Evolutionary conservation across 139 green algal species (phyloP).

Genomic region (Asterochloris erici): DNA sequence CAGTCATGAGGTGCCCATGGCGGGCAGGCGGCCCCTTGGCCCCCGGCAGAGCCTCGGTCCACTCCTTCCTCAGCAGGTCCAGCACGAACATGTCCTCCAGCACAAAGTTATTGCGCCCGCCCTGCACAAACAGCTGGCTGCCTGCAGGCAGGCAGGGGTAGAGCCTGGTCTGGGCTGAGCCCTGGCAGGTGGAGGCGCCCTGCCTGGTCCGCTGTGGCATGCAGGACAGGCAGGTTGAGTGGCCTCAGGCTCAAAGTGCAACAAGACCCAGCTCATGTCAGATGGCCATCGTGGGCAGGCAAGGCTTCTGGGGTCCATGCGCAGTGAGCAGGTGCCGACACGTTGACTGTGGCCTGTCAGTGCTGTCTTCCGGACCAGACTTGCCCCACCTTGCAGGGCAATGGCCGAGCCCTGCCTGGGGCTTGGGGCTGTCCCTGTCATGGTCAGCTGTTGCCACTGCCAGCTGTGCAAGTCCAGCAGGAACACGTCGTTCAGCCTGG

Average conservation of each 20-base stretch:
- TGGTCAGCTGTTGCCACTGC: conserved; percentile 65
- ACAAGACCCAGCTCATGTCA: neutral
- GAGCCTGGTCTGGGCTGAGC: neutral
- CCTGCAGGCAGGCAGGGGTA: conserved; percentile 2
- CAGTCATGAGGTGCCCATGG: conserved; percentile 53
- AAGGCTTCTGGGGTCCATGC: neutral
- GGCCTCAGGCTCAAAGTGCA: neutral
- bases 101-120: conserved; percentile 82
- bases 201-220: neutral
- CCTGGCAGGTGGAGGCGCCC: neutral
- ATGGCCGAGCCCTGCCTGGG: conserved; percentile 57
- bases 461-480: conserved; percentile 71
- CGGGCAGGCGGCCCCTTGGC: conserved; percentile 54
- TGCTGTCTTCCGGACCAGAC: no score
- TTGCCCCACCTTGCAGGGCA: conserved; percentile 7
- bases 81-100: conserved; percentile 77
- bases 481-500: conserved; percentile 78
- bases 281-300: neutral
- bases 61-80: conserved; percentile 56
- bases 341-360: no score
- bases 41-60: conserved; percentile 45
- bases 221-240: neutral
- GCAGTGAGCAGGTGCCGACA: no score
- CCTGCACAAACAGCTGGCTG: conserved; percentile 63
- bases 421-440: conserved; percentile 60